phyloP scores from a whole-genome alignment of 495 filamentous ascomycete genomes.

The Podospora fimiseda region DNA sequence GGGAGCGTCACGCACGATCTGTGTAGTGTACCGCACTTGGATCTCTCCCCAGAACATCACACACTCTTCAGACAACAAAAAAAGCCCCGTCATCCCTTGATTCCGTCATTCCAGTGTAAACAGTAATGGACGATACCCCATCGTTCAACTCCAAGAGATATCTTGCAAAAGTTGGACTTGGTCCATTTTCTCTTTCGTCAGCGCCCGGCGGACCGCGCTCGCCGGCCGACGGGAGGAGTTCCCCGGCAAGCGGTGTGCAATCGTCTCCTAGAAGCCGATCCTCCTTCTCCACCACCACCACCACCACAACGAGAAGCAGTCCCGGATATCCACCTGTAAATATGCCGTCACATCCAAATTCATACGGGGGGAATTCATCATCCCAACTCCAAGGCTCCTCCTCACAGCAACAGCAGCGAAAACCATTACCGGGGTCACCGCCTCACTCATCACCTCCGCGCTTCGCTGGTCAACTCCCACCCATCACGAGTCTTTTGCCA shows the following conservation, averaged over 20 bases:
- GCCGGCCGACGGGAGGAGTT: background rate
- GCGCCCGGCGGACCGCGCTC: background rate
- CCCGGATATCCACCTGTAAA: background rate
- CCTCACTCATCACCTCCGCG: constrained; percentile 5
- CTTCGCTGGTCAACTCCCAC: constrained; percentile 14
- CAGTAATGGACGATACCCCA: background rate
- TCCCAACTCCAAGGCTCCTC: background rate
- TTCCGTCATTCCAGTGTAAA: background rate
- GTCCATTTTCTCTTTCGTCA: background rate
- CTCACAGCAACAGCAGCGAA: background rate
- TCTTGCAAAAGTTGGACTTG: background rate
- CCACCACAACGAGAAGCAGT: background rate
- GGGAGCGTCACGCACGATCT: background rate
- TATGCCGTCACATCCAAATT: background rate
- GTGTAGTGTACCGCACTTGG: background rate
- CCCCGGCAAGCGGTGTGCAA: background rate
- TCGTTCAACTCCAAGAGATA: background rate
- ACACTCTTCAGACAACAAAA: background rate
- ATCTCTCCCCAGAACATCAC: background rate
- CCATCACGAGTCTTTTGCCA: constrained; percentile 17
- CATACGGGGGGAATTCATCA: background rate
- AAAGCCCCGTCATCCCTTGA: background rate
- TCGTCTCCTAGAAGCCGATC: background rate
- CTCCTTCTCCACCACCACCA: background rate
- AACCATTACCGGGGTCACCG: constrained; percentile 8